Percentiles rank a stretch among this genome's conserved stretches.
These are phyloP conservation scores for Rubroshorea leprosula DNA, from an alignment of 345 rosid species.

Conservation along the genomic window DNA sequence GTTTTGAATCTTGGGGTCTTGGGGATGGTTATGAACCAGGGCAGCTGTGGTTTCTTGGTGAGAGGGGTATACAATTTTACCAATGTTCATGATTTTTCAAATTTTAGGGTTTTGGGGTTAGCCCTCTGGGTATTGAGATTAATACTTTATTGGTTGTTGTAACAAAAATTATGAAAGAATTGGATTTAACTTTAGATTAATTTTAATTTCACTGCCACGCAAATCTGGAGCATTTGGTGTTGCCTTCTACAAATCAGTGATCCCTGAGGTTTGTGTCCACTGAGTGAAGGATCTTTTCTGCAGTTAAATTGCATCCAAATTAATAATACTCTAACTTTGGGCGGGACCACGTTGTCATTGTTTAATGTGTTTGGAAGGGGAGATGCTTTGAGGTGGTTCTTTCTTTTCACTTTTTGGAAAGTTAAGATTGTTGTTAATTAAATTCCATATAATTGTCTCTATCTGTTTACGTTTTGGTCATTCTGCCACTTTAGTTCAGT, in stretches of 20 bases:
- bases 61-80: neutral
- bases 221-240: neutral
- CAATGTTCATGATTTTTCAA: conserved; percentile 4
- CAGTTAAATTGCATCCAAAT: neutral
- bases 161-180: neutral
- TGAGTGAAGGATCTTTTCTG: neutral
- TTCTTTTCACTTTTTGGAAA: neutral
- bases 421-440: neutral
- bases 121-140: neutral
- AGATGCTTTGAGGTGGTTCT: neutral
- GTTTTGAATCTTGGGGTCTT: neutral
- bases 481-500: neutral
- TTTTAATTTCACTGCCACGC: neutral
- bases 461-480: neutral
- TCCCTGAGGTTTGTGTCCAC: neutral
- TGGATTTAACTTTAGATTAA: neutral
- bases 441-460: neutral
- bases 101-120: neutral
- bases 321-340: neutral
- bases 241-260: neutral
- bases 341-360: neutral
- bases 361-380: neutral
- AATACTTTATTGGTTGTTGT: neutral
- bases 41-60: neutral
- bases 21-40: neutral